phyloP scores from a whole-genome alignment of 2,329 filamentous ascomycete genomes.

The Colletotrichum sp. region DNA sequence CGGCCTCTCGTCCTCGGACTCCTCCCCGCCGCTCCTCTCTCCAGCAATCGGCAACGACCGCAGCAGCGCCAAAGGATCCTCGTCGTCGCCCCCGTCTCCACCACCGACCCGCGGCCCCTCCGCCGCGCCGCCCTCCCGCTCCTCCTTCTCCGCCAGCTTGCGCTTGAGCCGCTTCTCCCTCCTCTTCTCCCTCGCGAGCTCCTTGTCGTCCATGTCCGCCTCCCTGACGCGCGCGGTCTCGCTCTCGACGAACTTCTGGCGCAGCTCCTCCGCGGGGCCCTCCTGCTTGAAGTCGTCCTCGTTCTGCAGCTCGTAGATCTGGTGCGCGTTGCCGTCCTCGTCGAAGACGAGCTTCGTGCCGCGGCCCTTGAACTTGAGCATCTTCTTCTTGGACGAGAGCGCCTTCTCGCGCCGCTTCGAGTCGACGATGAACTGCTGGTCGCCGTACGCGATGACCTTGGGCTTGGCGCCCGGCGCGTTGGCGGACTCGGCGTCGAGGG shows the following conservation, averaged over 20 bases:
- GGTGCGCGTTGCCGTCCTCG: constrained; percentile 85
- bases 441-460: constrained; percentile 71
- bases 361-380: constrained; percentile 88
- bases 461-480: constrained; percentile 40
- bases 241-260: constrained; percentile 76
- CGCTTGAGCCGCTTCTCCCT: constrained; percentile 79
- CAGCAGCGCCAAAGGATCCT: constrained; percentile 63
- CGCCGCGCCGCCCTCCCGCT: constrained; percentile 41
- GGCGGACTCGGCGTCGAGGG: constrained; percentile 57
- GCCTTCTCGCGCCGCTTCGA: constrained; percentile 95
- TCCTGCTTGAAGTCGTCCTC: constrained; percentile 80
- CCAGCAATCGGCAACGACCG: constrained; percentile 59
- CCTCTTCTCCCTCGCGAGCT: constrained; percentile 76
- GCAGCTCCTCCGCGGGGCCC: constrained; percentile 78
- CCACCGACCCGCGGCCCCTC: constrained; percentile 30
- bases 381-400: constrained; percentile 93
- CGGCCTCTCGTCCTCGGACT: constrained; percentile 30
- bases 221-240: constrained; percentile 75
- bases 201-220: constrained; percentile 85
- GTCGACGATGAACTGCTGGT: constrained; percentile 82
- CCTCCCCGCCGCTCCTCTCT: constrained; percentile 39
- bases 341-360: constrained; percentile 89
- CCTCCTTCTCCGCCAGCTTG: constrained; percentile 68
- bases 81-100: constrained; percentile 40
- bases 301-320: constrained; percentile 86